Evolutionary conservation across 2,329 filamentous ascomycete species (phyloP).

Genomic region (Diaporthe citri): DNA sequence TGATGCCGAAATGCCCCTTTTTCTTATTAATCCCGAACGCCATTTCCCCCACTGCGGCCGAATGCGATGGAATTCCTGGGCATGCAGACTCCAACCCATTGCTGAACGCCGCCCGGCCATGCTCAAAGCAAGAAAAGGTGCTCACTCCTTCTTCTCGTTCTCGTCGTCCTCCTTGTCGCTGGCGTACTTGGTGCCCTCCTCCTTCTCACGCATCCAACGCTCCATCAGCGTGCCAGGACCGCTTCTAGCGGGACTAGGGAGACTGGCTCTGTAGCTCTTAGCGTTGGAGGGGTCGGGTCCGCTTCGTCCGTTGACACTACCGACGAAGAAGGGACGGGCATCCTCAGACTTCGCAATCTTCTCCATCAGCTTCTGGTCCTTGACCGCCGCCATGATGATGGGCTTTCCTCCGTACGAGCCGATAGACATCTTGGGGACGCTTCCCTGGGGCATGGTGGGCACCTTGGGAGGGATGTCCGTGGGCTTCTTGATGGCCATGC

Average conservation of each 20-base stretch:
- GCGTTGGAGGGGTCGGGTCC: conserved; percentile 47
- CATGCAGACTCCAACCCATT: conserved; percentile 12
- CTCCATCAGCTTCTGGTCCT: conserved; percentile 41
- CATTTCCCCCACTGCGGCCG: conserved; percentile 19
- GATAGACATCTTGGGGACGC: conserved; percentile 44
- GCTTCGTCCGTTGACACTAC: conserved; percentile 53
- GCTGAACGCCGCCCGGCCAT: not conserved
- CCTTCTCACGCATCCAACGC: conserved; percentile 39
- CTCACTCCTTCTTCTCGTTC: conserved; percentile 21
- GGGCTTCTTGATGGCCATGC: conserved; percentile 6
- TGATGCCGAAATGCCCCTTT: conserved; percentile 15
- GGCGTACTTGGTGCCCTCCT: conserved; percentile 33
- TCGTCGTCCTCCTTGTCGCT: conserved; percentile 34
- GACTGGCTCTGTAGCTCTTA: conserved; percentile 47
- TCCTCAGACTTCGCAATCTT: conserved; percentile 53
- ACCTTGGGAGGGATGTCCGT: conserved; percentile 33
- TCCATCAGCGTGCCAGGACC: conserved; percentile 51
- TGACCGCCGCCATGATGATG: conserved; percentile 45
- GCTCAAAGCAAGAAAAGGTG: not conserved
- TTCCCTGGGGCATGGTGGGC: conserved; percentile 34
- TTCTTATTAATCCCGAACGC: conserved; percentile 9
- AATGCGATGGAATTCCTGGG: not conserved
- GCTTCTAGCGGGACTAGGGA: conserved; percentile 42
- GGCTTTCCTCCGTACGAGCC: conserved; percentile 56
- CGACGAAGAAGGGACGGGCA: conserved; percentile 54